phyloP scores from a whole-genome alignment of 306 rosid genomes.

The Vigna nakashimae region DNA sequence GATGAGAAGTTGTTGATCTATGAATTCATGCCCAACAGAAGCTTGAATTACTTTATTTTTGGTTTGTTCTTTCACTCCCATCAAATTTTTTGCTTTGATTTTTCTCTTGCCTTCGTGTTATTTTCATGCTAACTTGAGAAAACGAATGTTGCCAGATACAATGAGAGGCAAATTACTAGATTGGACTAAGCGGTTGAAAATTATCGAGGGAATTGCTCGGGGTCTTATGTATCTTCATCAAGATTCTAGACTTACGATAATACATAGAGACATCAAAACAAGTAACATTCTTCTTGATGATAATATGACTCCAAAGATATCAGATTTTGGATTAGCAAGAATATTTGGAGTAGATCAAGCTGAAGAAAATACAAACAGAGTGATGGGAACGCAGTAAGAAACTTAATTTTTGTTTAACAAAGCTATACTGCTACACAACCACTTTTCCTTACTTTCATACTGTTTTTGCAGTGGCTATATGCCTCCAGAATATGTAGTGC shows the following conservation, averaged over 20 bases:
- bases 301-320: slow-evolving; percentile 33
- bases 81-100: not conserved
- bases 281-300: slow-evolving; percentile 31
- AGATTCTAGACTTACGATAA: slow-evolving; percentile 26
- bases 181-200: slow-evolving; percentile 2
- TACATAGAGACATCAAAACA: slow-evolving; percentile 32
- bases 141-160: not conserved
- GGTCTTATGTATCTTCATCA: slow-evolving; percentile 20
- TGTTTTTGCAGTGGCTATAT: slow-evolving; percentile 17
- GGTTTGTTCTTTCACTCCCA: slow-evolving; percentile 23
- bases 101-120: not conserved
- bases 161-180: not conserved
- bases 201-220: slow-evolving; percentile 20
- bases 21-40: slow-evolving; percentile 37
- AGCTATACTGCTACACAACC: not conserved
- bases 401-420: not conserved
- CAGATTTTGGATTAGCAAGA: slow-evolving; percentile 41
- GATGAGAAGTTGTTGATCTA: slow-evolving; percentile 30
- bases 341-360: slow-evolving; percentile 29
- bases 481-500: slow-evolving; percentile 19
- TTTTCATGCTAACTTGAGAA: not conserved
- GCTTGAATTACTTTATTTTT: slow-evolving; percentile 37
- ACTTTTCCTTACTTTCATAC: not conserved
- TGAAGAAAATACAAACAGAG: slow-evolving; percentile 17
- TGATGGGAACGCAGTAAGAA: slow-evolving; percentile 38